Conservation (phyloP, 1,284 basidiomycete genomes). For the Boletus mariae region DNA sequence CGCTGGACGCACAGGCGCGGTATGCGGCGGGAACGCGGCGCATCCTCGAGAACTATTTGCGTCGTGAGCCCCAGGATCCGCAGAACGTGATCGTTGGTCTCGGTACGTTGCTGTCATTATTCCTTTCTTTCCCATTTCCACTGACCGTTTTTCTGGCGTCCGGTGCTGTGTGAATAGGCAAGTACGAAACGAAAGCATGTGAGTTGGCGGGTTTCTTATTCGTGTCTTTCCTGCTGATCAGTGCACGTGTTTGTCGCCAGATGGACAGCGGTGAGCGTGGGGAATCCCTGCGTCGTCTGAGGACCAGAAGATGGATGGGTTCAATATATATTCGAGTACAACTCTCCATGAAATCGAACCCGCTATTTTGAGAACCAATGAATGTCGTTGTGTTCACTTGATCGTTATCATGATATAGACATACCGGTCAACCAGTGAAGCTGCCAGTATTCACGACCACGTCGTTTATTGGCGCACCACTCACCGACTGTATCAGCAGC, state of each 20-base stretch:
- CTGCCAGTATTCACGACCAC: no score
- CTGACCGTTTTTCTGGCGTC: neutral
- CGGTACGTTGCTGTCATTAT: constrained; percentile 20
- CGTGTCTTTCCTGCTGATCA: neutral
- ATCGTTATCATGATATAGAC: no score
- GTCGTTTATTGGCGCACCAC: no score
- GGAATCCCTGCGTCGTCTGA: neutral
- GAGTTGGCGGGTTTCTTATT: constrained; percentile 27
- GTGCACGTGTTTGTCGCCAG: neutral
- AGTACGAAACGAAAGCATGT: constrained; percentile 64
- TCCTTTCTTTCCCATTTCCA: neutral
- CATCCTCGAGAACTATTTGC: constrained; percentile 79
- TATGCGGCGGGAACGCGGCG: constrained; percentile 80
- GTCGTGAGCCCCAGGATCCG: constrained; percentile 64
- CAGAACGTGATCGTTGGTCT: constrained; percentile 79
- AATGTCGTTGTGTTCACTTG: no score
- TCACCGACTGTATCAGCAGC: no score
- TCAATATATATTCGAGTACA: neutral
- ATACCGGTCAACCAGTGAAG: no score
- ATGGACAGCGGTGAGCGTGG: constrained; percentile 10
- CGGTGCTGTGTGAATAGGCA: constrained; percentile 28
- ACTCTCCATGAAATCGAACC: neutral
- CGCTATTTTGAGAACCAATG: neutral
- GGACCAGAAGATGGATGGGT: neutral
- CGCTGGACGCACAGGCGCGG: constrained; percentile 85